Conservation (phyloP, 2,329 filamentous ascomycete genomes). For the Zymoseptoria ardabiliae region DNA sequence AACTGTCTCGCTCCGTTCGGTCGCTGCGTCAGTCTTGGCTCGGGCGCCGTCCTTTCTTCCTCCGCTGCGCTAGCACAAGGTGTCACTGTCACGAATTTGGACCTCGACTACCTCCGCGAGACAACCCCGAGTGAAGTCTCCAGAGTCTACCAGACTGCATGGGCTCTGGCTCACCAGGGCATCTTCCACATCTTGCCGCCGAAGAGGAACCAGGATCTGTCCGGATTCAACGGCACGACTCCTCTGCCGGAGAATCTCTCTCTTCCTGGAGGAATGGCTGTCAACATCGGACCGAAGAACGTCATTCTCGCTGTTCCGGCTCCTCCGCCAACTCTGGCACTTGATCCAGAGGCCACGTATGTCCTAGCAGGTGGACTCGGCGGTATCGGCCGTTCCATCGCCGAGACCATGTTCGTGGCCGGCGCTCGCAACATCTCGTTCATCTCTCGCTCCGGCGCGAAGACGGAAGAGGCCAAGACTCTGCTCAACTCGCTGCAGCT, state of each 20-base stretch:
- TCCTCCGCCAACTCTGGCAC: slow-evolving; percentile 16
- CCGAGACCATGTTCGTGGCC: neutral
- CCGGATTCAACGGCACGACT: neutral
- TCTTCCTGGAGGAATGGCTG: neutral
- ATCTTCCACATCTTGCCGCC: slow-evolving; percentile 1
- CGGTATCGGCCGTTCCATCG: slow-evolving; percentile 1
- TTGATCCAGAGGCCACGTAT: slow-evolving; percentile 7
- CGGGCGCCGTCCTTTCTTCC: neutral
- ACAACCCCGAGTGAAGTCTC: neutral
- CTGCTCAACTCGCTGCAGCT: neutral
- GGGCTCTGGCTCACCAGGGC: neutral
- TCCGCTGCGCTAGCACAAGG: neutral
- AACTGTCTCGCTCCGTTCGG: slow-evolving; percentile 2
- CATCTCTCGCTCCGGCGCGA: neutral
- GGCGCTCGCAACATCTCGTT: neutral
- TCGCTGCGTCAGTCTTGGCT: slow-evolving; percentile 1
- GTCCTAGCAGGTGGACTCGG: slow-evolving; percentile 2
- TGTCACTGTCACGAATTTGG: slow-evolving; percentile 1
- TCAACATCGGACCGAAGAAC: neutral
- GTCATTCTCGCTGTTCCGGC: neutral
- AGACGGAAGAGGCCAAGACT: neutral
- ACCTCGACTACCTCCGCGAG: slow-evolving; percentile 1
- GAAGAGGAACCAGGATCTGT: neutral
- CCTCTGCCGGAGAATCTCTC: neutral
- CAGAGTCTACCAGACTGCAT: neutral